A percentile compares a stretch with the other conserved stretches of the same genome.
These are phyloP conservation scores for Pelargonium citronellum DNA, from an alignment of 441 rosid genomes.

Conservation along the genomic window DNA sequence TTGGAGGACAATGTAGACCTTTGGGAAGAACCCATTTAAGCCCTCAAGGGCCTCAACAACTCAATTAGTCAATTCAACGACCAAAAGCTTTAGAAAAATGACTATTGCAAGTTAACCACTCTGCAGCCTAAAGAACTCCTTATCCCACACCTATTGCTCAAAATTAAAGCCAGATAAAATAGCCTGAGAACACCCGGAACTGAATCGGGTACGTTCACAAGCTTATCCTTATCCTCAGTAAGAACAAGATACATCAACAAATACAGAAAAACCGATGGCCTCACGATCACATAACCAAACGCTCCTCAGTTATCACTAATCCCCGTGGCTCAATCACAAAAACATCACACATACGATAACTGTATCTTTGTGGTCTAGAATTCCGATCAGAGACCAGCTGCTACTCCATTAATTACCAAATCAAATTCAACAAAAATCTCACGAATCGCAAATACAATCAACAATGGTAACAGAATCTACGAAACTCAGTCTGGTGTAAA, in stretches of 20 bases:
- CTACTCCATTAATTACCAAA: background rate
- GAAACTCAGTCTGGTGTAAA: too few species aligned
- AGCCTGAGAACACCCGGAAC: conserved; percentile 27
- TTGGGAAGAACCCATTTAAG: conserved; percentile 58
- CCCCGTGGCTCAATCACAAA: conserved; percentile 23
- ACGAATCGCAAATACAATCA: background rate
- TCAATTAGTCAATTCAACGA: conserved; percentile 6
- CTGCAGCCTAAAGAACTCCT: conserved; percentile 49
- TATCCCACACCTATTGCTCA: conserved; percentile 90
- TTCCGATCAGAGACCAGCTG: background rate
- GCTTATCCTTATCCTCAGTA: conserved; percentile 43
- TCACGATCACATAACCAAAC: conserved; percentile 21
- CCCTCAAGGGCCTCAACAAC: background rate
- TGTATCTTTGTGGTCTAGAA: too few species aligned
- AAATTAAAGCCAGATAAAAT: conserved; percentile 45
- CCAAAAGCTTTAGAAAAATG: conserved; percentile 11
- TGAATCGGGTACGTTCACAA: conserved; percentile 47
- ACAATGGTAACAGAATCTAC: background rate
- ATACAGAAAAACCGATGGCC: background rate
- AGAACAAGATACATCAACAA: conserved; percentile 69
- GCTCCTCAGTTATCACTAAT: conserved; percentile 24
- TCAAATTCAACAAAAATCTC: too few species aligned
- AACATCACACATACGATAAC: too few species aligned
- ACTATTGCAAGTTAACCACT: conserved; percentile 36
- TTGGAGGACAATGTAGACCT: conserved; percentile 58